Percentiles rank a stretch among this genome's conserved stretches.
These are phyloP conservation scores for Spencermartinsiella ligniputridi DNA, from an alignment of 1,139 yeast species.

Conservation along the genomic window DNA sequence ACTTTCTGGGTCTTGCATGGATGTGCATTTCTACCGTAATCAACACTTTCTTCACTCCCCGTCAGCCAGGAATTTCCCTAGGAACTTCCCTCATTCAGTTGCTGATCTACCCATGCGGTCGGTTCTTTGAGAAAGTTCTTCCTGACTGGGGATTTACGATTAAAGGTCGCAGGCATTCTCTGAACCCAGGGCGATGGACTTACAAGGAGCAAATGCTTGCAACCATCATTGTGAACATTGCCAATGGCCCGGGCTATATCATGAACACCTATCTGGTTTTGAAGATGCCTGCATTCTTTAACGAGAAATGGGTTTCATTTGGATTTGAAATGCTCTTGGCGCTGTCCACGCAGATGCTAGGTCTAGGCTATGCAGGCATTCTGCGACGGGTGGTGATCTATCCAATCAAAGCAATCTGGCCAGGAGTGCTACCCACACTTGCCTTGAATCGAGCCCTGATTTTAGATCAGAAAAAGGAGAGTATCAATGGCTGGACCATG, in stretches of 20 bases:
- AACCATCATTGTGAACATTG: conserved; percentile 31
- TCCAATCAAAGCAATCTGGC: conserved; percentile 57
- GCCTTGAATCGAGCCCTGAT: conserved; percentile 55
- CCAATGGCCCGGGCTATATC: conserved; percentile 41
- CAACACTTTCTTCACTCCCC: conserved; percentile 52
- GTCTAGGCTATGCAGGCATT: conserved; percentile 62
- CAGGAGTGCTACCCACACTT: conserved; percentile 49
- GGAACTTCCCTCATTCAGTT: conserved; percentile 49
- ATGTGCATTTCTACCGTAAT: conserved; percentile 52
- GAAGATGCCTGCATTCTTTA: conserved; percentile 37
- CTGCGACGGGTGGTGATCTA: conserved; percentile 54
- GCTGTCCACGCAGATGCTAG: conserved; percentile 53
- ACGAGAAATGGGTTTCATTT: conserved; percentile 41
- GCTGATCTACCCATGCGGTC: conserved; percentile 53
- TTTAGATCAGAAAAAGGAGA: conserved; percentile 29
- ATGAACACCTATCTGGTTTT: conserved; percentile 27
- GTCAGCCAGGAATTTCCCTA: conserved; percentile 47
- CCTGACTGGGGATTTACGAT: conserved; percentile 47
- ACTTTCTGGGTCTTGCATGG: conserved; percentile 52
- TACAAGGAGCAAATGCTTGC: conserved; percentile 65
- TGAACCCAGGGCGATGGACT: conserved; percentile 62
- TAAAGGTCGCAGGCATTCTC: conserved; percentile 36
- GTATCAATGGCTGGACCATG: conserved; percentile 50
- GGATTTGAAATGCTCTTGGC: conserved; percentile 51
- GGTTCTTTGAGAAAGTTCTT: conserved; percentile 29